Base-by-base conservation (phyloP, 139 green algal genomes). In the Chlamydomonas asymmetrica region DNA sequence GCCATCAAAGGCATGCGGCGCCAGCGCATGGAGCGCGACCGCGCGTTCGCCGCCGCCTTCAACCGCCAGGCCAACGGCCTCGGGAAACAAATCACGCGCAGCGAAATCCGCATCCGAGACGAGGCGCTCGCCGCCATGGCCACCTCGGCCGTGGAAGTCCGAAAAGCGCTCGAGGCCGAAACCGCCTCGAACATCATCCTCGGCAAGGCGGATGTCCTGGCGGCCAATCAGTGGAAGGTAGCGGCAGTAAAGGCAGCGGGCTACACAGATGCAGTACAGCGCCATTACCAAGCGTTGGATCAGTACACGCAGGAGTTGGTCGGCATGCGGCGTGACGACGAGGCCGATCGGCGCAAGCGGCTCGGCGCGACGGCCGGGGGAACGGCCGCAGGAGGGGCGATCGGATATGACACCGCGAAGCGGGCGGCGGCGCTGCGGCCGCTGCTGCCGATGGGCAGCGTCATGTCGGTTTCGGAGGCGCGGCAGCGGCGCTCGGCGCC, bases 31-130 rank as follows among this genome's bases (percentile, higher is more conserved):
- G 35, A 35, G 32, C 75, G 76, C 39, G 75, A 81, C 50, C 40
- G 75, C 5, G 65, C 75, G 38, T 81, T 81, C 18, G 66, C 75
- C 9, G 29, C 43, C 49, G 68, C 68, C 3, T 57, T 75, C 3
- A 54, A 54, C 0, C 52, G 68, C 16, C 59, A 65, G 59, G 59
- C 23, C 18, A 54, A 52, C 5, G 56, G 68, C 37, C 54, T 62
- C 27, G 27, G 54, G 54, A 75, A 75, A 29, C 54, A 75, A 29
- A 57, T 75, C 37, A 27, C 66, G 25, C 52, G 52, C 6, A 32
- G 6, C 10, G 68, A 75, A 38, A 41, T 75, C 32, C 56, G 54
- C 29, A 54, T 54, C 9, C 37, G 52, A 5, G 68, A 63, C 38
- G 39, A 18, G 16, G 68, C 45, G 29, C 13, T 70, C 32, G 23